Percentiles rank a stretch among this genome's conserved stretches.
Conservation (phyloP, 371 early-diverging fungal species). For the Neoconidiobolus thromboides region DNA sequence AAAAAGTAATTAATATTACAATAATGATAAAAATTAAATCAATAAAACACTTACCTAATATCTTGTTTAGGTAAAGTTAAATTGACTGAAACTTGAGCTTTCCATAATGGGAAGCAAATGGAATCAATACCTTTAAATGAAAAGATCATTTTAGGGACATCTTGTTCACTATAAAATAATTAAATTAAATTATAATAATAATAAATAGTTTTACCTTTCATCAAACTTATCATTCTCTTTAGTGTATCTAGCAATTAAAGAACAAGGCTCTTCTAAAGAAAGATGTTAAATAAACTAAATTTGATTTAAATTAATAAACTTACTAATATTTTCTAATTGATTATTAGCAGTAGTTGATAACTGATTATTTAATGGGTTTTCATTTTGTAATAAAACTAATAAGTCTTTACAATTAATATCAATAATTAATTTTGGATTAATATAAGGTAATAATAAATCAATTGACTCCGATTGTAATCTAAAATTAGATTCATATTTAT, state of each 20-base stretch:
- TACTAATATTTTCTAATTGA: not conserved
- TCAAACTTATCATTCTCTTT: not conserved
- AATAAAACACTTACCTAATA: conserved; percentile 14
- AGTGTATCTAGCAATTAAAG: not conserved
- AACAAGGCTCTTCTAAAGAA: not conserved
- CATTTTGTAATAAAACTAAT: not conserved
- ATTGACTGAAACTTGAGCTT: conserved; percentile 44
- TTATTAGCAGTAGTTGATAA: not conserved
- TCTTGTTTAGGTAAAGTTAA: conserved; percentile 56
- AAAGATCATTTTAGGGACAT: conserved; percentile 1
- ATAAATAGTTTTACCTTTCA: not conserved
- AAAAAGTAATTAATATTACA: not conserved
- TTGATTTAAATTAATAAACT: not conserved
- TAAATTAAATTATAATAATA: not conserved
- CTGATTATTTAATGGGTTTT: not conserved
- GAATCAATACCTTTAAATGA: conserved; percentile 19
- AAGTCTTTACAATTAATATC: not conserved
- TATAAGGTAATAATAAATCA: not conserved
- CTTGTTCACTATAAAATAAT: not conserved
- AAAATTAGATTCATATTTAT: too few species aligned
- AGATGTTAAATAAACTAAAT: not conserved
- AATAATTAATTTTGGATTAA: not conserved
- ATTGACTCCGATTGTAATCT: not conserved
- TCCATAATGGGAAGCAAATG: conserved; percentile 49
- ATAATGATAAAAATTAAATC: not conserved